Evolutionary conservation across 192 early-diverging fungal species (phyloP), one percentile per base, ranked within the genome.

Genomic region (Backusella parvicylindrica): DNA sequence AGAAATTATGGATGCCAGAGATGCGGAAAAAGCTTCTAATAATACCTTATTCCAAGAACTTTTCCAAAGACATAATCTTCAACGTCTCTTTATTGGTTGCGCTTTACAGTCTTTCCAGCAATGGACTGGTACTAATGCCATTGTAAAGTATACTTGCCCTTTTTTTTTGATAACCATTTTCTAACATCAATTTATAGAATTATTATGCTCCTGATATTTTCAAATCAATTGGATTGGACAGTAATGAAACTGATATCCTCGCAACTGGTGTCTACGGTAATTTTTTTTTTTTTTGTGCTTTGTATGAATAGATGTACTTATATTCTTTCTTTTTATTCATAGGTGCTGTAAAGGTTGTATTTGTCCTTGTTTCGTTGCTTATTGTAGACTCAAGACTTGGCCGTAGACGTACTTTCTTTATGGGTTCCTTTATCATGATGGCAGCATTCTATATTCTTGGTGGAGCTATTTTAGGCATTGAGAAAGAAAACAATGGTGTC

Each of bases 71-170:
- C 78, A 80, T 64, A 91, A 89, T 72, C 64, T 84, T 26, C 84
- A 83, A 41, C 87, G 90, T 71, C 79, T 92, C 23, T 18, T 90
- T 23, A 87, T 94, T 32, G 93, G 83, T 35, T 81, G 87, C 35
- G 64, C 88, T 30, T 77, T 94, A 72, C 92, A 93, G 75, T 73
- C 89, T 18, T 90, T 89, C 81, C 92, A 93, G 77, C 92, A 74
- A 49, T 30, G 64, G 40, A 66, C 64, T 32, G 38, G 40, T 3
- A 68, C 64, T 1, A 74, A 67, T 47, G 64, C 73, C 7, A 49
- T 68, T n/a, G 72, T 73, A 73, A 73, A 32, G 60, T 73, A 38
- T 23, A 16, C 15, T 28, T 47, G 33, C 18, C 0, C 31, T 38
- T 41, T 47, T 8, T 28, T 40, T 43, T 21, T 47, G 15, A 30